Base-by-base conservation (phyloP, 768 basidiomycete species). In the Tricholoma terreum region DNA sequence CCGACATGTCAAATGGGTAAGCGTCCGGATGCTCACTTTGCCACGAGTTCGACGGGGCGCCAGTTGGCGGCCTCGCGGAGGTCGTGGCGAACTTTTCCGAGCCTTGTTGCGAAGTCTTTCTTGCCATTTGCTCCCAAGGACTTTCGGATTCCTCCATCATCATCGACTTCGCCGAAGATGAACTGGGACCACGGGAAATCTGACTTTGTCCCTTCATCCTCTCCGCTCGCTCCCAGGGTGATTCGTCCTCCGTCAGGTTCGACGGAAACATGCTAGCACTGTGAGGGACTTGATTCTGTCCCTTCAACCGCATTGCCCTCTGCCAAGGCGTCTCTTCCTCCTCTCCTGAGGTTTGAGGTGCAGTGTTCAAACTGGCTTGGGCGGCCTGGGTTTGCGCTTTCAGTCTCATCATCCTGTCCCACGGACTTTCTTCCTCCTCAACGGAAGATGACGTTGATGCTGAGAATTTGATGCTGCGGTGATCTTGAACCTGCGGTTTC, bases 351-450 rank as follows among this genome's bases (percentile, higher is more conserved):
- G 24, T 5, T 15, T 24, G 45, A 1, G 22, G 22, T 7, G 27
- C 34, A 42, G 46, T 17, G 15, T 55, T 14, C 21, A 17, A 15
- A 6, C 7, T 34, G 31, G n/a, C 10, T 48, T 43, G 35, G 14
- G 46, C 15, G 4, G n/a, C 30, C 24, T 54, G 52, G n/a, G 27
- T 17, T 33, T 54, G 52, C 17, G 40, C 52, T 40, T 58, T 52
- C 22, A 31, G n/a, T 58, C 56, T 58, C 43, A 45, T 46, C 56
- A 58, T 46, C 51, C 52, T 38, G 12, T 48, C 36, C 56, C 56
- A 58, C 6, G 52, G 50, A 14, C 19, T 52, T 51, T 53, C 58
- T 42, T 58, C 52, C 38, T 42, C 51, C 15, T 53, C 52, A 15
- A 38, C 24, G 4, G n/a, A 7, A 30, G 38, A 22, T n/a, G 35